phyloP scores from a whole-genome alignment of 306 rosid species.

The Medicago arabica region DNA sequence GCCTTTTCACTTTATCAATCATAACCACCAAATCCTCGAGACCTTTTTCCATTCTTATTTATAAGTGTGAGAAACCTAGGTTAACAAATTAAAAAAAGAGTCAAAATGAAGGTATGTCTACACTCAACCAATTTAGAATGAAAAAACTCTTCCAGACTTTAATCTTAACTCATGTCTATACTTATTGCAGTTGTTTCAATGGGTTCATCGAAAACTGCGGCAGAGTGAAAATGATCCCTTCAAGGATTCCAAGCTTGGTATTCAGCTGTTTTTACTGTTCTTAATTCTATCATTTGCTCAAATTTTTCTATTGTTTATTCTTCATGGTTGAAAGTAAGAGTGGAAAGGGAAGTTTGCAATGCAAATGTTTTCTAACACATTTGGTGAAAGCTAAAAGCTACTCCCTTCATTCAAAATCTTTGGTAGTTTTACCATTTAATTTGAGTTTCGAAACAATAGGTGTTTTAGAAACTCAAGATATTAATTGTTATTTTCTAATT shows the following conservation, averaged over 20 bases:
- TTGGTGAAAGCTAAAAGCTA: conserved; percentile 21
- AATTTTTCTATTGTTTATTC: conserved; percentile 24
- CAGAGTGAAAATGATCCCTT: conserved; percentile 61
- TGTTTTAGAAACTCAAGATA: not conserved
- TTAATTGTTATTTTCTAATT: not conserved
- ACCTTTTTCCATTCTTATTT: conserved; percentile 44
- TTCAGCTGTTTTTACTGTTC: conserved; percentile 41
- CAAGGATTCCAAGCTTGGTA: conserved; percentile 80
- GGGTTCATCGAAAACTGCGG: conserved; percentile 85
- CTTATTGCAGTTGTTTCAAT: conserved; percentile 80
- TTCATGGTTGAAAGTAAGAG: conserved; percentile 7
- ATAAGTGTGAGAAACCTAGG: conserved; percentile 45
- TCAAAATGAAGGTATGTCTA: conserved; percentile 82
- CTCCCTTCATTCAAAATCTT: not conserved
- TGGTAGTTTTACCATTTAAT: not conserved
- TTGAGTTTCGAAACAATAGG: not conserved
- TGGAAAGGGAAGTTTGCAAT: conserved; percentile 2
- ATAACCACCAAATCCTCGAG: conserved; percentile 38
- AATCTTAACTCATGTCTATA: conserved; percentile 43
- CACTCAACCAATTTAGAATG: conserved; percentile 37
- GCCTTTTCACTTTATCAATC: conserved; percentile 49
- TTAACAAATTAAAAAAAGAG: conserved; percentile 52
- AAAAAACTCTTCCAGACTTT: conserved; percentile 39
- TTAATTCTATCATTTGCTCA: conserved; percentile 31
- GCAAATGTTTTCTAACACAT: conserved; percentile 31